Conservation (phyloP, 805 yeast genomes). For the Wickerhamomyces mucosus region DNA sequence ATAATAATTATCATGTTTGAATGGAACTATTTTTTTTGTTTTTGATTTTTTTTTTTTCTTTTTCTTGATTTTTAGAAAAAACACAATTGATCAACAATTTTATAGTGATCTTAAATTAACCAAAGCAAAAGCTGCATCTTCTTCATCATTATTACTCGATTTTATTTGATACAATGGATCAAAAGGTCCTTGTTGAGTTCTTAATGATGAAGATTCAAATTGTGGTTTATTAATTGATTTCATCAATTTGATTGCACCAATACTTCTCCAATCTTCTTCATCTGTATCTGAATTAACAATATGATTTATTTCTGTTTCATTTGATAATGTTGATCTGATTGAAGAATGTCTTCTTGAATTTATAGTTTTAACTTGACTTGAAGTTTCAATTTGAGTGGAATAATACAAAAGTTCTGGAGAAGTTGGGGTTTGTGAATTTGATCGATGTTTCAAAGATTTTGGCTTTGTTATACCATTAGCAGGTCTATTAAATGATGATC, state of each 20-base stretch:
- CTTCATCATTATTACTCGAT: constrained; percentile 23
- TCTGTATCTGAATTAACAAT: constrained; percentile 54
- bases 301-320: constrained; percentile 10
- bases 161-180: constrained; percentile 1
- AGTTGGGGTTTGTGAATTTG: constrained; percentile 27
- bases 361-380: constrained; percentile 9
- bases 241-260: constrained; percentile 69
- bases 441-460: constrained; percentile 18
- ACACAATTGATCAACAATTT: constrained; percentile 3
- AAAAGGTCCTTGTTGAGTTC: background rate
- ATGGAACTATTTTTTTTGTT: too few species aligned
- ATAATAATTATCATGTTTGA: too few species aligned
- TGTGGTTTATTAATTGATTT: constrained; percentile 13
- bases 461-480: constrained; percentile 18
- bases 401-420: constrained; percentile 21
- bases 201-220: constrained; percentile 1
- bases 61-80: background rate
- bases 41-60: too few species aligned
- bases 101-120: constrained; percentile 39
- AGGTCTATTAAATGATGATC: constrained; percentile 9
- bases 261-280: constrained; percentile 93
- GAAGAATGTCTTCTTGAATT: constrained; percentile 6
- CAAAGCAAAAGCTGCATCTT: constrained; percentile 56
- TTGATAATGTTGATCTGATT: constrained; percentile 35
- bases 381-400: constrained; percentile 10